phyloP scores from a whole-genome alignment of 1,284 basidiomycete genomes.

The Irpex lacteus region DNA sequence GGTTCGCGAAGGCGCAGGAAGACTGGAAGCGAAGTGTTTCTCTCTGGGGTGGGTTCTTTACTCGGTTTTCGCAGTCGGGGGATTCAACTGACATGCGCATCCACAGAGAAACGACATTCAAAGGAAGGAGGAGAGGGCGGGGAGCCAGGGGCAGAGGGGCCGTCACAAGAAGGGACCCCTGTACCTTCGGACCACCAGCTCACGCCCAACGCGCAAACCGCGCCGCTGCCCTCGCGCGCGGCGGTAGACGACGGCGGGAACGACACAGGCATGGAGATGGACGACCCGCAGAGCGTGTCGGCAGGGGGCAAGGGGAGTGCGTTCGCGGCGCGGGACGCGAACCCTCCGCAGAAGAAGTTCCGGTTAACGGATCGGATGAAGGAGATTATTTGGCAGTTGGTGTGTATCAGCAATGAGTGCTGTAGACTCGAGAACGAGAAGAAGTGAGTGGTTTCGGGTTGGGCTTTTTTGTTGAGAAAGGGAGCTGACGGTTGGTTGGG shows the following conservation, averaged over 20 bases:
- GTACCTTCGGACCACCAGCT: constrained; percentile 22
- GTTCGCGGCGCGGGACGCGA: constrained; percentile 36
- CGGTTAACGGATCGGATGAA: constrained; percentile 76
- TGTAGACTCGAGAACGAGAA: constrained; percentile 82
- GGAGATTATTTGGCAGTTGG: constrained; percentile 72
- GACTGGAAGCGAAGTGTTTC: constrained; percentile 68
- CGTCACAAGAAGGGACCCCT: constrained; percentile 37
- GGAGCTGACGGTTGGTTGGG: background rate
- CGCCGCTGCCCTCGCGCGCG: constrained; percentile 15
- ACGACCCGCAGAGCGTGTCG: constrained; percentile 24
- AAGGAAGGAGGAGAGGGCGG: constrained; percentile 34
- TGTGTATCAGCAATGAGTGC: constrained; percentile 76
- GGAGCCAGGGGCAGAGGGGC: constrained; percentile 22
- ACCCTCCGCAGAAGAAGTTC: constrained; percentile 70
- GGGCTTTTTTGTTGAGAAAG: background rate
- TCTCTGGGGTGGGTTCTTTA: constrained; percentile 68
- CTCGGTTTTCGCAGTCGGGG: too few species aligned
- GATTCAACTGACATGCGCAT: constrained; percentile 2
- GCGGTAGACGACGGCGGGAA: constrained; percentile 22
- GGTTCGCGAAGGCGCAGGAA: constrained; percentile 65
- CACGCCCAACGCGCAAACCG: constrained; percentile 20
- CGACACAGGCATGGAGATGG: constrained; percentile 24
- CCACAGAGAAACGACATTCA: constrained; percentile 60
- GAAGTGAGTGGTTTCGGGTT: constrained; percentile 51
- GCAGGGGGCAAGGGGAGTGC: constrained; percentile 26